Percentiles rank a stretch among this genome's conserved stretches.
Evolutionary conservation across 2,329 filamentous ascomycete species (phyloP).

Genomic region (Stachybotrys chlorohalonatus): DNA sequence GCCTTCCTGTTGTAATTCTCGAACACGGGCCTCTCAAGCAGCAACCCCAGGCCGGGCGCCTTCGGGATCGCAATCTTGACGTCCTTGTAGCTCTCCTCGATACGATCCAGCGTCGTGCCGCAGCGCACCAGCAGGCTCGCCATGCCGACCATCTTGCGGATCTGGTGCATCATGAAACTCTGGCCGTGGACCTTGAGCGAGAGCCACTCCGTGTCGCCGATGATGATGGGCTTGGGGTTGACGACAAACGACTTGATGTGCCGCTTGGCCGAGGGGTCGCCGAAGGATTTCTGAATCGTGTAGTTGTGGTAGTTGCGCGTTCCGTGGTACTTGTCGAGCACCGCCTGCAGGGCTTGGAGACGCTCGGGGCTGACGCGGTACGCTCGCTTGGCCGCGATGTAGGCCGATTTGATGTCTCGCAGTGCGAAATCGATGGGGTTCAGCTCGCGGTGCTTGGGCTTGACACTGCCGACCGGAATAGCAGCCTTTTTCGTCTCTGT

Average conservation of each 20-base stretch:
- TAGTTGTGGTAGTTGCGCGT: conserved; percentile 97
- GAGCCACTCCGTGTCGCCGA: conserved; percentile 90
- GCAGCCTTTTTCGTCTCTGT: conserved; percentile 12
- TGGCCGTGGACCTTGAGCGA: conserved; percentile 94
- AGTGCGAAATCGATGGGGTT: conserved; percentile 54
- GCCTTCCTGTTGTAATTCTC: conserved; percentile 76
- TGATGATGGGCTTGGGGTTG: conserved; percentile 67
- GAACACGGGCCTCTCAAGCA: conserved; percentile 88
- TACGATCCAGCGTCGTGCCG: conserved; percentile 63
- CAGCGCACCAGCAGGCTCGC: conserved; percentile 75
- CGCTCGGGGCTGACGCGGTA: conserved; percentile 73
- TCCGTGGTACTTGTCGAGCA: conserved; percentile 67
- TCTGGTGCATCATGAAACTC: conserved; percentile 99
- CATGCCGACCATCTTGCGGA: conserved; percentile 98
- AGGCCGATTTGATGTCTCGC: conserved; percentile 70
- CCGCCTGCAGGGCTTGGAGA: conserved; percentile 64
- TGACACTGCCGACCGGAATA: conserved; percentile 18
- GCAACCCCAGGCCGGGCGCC: conserved; percentile 76
- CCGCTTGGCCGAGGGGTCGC: conserved; percentile 77
- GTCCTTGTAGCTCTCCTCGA: conserved; percentile 63
- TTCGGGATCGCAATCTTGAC: conserved; percentile 84
- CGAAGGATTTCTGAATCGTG: conserved; percentile 78
- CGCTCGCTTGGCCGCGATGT: conserved; percentile 70
- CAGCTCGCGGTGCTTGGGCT: conserved; percentile 32
- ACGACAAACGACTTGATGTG: conserved; percentile 88